Evolutionary conservation across 805 yeast species (phyloP), one percentile per base, ranked within the genome.

Genomic region (Lipomyces yamadae): DNA sequence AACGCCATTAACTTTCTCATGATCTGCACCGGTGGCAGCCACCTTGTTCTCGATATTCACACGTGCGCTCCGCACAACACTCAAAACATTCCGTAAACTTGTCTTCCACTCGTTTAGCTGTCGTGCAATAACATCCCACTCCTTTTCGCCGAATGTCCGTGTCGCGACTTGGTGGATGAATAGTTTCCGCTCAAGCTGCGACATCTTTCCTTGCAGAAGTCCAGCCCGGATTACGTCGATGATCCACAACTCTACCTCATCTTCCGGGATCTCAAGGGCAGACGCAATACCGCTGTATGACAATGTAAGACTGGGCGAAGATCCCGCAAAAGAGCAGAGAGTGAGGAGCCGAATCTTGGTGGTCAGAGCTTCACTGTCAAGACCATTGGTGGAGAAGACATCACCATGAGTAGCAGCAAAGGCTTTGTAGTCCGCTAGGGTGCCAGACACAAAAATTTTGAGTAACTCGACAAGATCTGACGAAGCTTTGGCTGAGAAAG

Each of bases 151-250:
- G 62, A 81, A 75, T 32, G 75, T 73, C 30, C 83, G 81, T 24
- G 79, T 72, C 24, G 74, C 64, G 39, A 79, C 78, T 32, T 78
- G 69, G 73, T 80, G 82, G 29, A 81, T 73, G 59, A 72, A 70
- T 67, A 81, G 78, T 58, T 68, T 69, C 68, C 75, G 70, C 56
- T 74, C 73, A 45, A 79, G 74, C 74, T 81, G 84, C 66, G 79
- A 75, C 75, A 81, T 76, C 63, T 82, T 77, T 67, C 83, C 83
- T 71, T 78, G 76, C 32, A 81, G 71, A 18, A 81, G 76, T 4
- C 80, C 81, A 2, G 81, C 80, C 64, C 80, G 76, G 67, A 80
- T 78, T 37, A 81, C 79, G 61, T 80, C 81, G 58, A 81, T 79
- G 45, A 80, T 74, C 74, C 81, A 76, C 39, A 73, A 55, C 74